Conservation (phyloP, 2,329 filamentous ascomycete genomes). For the Myrmaecium sp. region DNA sequence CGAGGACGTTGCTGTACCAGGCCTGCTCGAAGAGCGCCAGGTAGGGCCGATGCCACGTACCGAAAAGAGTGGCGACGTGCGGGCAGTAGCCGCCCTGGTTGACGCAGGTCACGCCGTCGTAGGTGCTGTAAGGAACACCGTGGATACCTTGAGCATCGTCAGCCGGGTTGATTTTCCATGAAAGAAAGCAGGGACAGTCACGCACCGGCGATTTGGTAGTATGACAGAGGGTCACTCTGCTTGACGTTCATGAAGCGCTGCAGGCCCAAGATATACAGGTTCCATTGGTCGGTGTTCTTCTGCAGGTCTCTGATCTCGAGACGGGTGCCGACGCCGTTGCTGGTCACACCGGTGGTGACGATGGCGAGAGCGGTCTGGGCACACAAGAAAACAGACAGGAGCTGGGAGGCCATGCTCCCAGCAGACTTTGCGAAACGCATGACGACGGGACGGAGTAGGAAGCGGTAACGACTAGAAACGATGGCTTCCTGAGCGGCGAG, state of each 20-base stretch:
- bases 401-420: no score
- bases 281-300: conserved; percentile 50
- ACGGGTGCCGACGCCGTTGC: conserved; percentile 24
- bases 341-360: conserved; percentile 9
- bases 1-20: conserved; percentile 12
- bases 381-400: no score
- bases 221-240: conserved; percentile 50
- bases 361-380: no score
- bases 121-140: conserved; percentile 12
- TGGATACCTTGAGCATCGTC: conserved; percentile 14
- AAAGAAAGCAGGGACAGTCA: neutral
- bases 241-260: conserved; percentile 49
- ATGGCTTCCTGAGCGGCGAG: no score
- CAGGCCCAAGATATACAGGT: conserved; percentile 59
- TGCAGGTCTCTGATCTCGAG: conserved; percentile 50
- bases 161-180: neutral
- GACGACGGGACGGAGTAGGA: no score
- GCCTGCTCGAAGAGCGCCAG: conserved; percentile 43
- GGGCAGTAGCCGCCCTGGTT: conserved; percentile 49
- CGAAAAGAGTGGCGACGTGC: conserved; percentile 61
- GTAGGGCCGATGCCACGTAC: conserved; percentile 77
- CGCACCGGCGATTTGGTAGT: conserved; percentile 59
- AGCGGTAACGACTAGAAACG: no score
- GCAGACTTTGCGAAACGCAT: no score
- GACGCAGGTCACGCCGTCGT: conserved; percentile 13